Base-by-base conservation (phyloP, 2,329 filamentous ascomycete species). In the Hirsutella rhossiliensis region DNA sequence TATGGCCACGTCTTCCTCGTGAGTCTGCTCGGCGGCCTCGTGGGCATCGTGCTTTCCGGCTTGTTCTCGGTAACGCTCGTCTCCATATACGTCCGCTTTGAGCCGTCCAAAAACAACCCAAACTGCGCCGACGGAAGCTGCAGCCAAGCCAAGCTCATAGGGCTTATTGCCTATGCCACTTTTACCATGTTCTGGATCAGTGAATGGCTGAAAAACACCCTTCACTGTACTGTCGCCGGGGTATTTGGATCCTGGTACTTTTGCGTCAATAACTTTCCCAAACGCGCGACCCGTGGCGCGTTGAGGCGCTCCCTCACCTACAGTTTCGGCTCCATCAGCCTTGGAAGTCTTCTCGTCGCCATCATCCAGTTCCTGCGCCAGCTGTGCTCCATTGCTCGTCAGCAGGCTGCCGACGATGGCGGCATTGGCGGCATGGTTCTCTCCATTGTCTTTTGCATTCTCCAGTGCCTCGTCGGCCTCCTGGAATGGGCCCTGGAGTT, bases 181-280 rank as follows among this genome's bases (percentile, higher is more conserved):
- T 96, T 97, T 56, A 82, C 88, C 43, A 86, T 82, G 64, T 96
- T 94, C 66, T 97, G 90, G 90, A 81, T 95, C 50, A 83, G 85
- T 2, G 90, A 97, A 61, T 90, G 84, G 75, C 68, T 96, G 54
- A 96, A 96, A 69, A 95, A 94, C 64, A 88, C 86, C 1, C 86
- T 95, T 40, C 88, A 97, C 59, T 84, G 83, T 2, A 88, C 80
- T 20, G 84, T 95, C 46, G 84, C 87, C 0, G 89, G 90, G 0
- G 81, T 95, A 0, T 96, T 94, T 54, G 89, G 87, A 1, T 83
- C 84, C 1, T 97, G 90, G 90, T 97, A 94, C 67, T 96, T 94
- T 60, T 83, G 77, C 50, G 63, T 76, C 0, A 65, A 72, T 45
- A 75, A 79, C 38, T 84, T 87, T 55, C 87, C 89, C 28, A 80